Evolutionary conservation across 306 rosid species (phyloP), one percentile per base, ranked within the genome.

Genomic region (Arachis hypogaea): DNA sequence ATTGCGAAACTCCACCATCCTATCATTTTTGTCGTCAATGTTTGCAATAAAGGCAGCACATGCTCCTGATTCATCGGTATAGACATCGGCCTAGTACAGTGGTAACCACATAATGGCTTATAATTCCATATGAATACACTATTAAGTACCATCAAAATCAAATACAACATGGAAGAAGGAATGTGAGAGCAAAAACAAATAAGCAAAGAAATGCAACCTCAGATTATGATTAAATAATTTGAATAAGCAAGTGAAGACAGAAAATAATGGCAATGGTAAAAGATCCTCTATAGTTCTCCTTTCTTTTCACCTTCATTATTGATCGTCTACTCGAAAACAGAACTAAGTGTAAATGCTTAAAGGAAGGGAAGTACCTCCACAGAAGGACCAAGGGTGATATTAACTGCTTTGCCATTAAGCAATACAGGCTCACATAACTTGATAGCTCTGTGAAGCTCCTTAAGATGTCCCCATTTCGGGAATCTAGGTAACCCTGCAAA

Each of bases 391-490:
- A 91, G 87, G 33, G 91, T 66, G 67, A 82, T 71, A 80, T 85
- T 79, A 57, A 68, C 83, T 30, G 84, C 71, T 68, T 89, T 84
- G 1, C 98, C 77, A 60, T 77, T 74, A 75, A 93, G 94, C 83
- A 91, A 54, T 29, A 66, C 74, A 80, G 69, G 82, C 77, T 91
- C 96, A 62, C 93, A 91, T 81, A 85, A 78, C 89, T 88, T 91
- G 83, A 93, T 91, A 73, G 97, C 91, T 71, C 40, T 76, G 64
- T 93, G 98, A 83, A 93, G 97, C 42, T 91, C 94, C 86, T 89
- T 91, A 52, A 93, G 98, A 82, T 93, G 98, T 65, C 89, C 92
- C 98, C 98, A 93, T 78, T 93, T 93, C 64, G 98, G 98, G 75
- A 83, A 78, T 82, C 94, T 91, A 28, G 97, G 96, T 69, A 93